Evolutionary conservation across 2,329 filamentous ascomycete genomes (phyloP), one percentile per base, ranked within the genome.

Genomic region (Dactylellina parvicollis): DNA sequence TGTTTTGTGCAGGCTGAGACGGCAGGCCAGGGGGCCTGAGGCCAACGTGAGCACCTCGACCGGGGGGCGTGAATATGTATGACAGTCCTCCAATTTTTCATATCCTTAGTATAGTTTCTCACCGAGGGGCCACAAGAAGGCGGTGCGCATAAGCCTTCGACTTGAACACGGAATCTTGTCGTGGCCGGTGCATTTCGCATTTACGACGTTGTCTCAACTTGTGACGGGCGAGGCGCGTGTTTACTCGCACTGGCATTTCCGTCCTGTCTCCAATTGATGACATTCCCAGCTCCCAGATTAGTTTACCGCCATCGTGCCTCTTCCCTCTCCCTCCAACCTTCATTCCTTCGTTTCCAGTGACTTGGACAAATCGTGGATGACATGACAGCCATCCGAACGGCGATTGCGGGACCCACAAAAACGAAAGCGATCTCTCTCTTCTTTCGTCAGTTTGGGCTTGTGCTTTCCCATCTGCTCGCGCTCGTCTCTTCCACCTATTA

Each of bases 401-500:
- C 40, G 60, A 65, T 36, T 55, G 40, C n/a, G 26, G 18, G 30
- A 20, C 28, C 60, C 47, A 40, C n/a, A 10, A 55, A 55, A 55
- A 14, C 8, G n/a, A 20, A 7, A 40, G 16, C 2, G 28, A n/a
- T 49, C 14, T 26, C 47, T 24, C 28, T 44, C 40, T 56, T 71
- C 28, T 52, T 14, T 61, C 20, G 18, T 49, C 26, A 14, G n/a
- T 34, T 61, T 34, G 49, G 40, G 40, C 22, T 18, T 59, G 55
- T 57, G 30, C 52, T 32, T n/a, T 49, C 52, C 46, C 49, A 49
- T 54, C 54, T 69, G 38, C 49, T 44, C 24, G 14, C 18, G 32
- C 26, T 40, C 42, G 26, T 59, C 50, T 22, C 28, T 72, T 59
- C 49, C 18, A 59, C 66, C 66, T 72, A 72, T 64, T 72, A 73